Base-by-base conservation (phyloP, 1,284 basidiomycete genomes). In the Abortiporus biennis region DNA sequence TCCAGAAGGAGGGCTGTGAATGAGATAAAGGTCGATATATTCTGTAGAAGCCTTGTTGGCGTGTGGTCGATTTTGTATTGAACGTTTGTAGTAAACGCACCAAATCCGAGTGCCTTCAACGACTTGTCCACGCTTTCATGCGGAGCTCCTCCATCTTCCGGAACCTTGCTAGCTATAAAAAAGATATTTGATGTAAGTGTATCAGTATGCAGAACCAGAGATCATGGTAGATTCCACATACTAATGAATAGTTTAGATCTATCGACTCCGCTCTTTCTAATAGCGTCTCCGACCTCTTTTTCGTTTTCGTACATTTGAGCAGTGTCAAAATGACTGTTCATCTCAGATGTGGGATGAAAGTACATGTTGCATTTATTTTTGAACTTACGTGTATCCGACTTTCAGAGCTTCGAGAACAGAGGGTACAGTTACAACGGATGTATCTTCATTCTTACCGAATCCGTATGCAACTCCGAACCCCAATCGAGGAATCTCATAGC, bases 231-330 rank as follows among this genome's bases (percentile, higher is more conserved):
- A 9, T 20, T 19, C 20, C 13, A 61, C 76, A 44, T 52, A 85
- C 86, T 86, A 52, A 92, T 73, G 61, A 81, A 89, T n/a, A 90
- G 51, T 6, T 81, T 70, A n/a, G 67, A 65, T 46, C 81, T 62
- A 1, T 62, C 51, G 3, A 85, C 44, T 0, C 71, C 72, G 40
- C 73, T 76, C 42, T 72, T 69, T 20, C 63, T 62, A 6, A 86
- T 55, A 0, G 81, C 84, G 29, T 68, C 63, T 6, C 81, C 78
- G n/a, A 82, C 78, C 13, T 68, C 63, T 1, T 70, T 69, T 58
- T 93, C 88, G 54, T 92, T 92, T 32, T 67, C 64, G 58, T 92
- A 92, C 11, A 68, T 68, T 50, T 85, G 82, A 0, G 87, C 87
- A 2, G 79, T 74, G 54, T 88, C 85, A 36, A 86, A 60, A 48